Evolutionary conservation across 805 yeast genomes (phyloP).

Genomic region (Zygoascus tannicola): DNA sequence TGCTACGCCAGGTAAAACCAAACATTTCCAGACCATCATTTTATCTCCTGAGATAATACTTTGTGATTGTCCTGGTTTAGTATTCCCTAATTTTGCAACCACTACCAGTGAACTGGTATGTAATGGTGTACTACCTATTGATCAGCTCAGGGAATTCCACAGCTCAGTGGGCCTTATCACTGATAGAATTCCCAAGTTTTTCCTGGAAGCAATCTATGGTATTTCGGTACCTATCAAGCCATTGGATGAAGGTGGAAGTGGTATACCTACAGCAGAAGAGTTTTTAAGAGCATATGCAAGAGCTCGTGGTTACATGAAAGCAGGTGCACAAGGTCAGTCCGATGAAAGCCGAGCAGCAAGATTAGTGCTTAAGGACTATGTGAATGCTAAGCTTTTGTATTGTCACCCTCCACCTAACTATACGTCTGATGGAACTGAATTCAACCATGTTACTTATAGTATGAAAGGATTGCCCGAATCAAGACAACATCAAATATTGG

Average conservation of each 20-base stretch:
- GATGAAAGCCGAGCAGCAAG: constrained; percentile 94
- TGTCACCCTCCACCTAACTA: constrained; percentile 81
- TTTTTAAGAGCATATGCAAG: constrained; percentile 85
- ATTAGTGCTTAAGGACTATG: constrained; percentile 86
- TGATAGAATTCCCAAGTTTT: constrained; percentile 80
- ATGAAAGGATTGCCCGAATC: constrained; percentile 57
- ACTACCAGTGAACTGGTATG: constrained; percentile 95
- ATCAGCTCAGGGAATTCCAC: constrained; percentile 85
- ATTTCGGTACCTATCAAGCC: constrained; percentile 72
- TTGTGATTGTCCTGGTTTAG: constrained; percentile 99
- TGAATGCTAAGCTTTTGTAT: constrained; percentile 77
- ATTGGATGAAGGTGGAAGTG: constrained; percentile 79
- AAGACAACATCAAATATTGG: constrained; percentile 54
- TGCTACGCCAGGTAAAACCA: constrained; percentile 97
- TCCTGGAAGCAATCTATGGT: constrained; percentile 87
- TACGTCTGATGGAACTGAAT: constrained; percentile 41
- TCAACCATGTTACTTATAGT: constrained; percentile 68
- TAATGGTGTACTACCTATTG: constrained; percentile 97
- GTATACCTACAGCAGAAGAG: constrained; percentile 81
- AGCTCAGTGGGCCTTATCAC: constrained; percentile 83
- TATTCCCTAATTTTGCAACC: constrained; percentile 94
- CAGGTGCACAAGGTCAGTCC: constrained; percentile 85
- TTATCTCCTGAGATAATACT: constrained; percentile 73
- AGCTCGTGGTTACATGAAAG: constrained; percentile 88
- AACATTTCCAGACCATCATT: constrained; percentile 94